phyloP scores from a whole-genome alignment of 2,329 filamentous ascomycete genomes.

The Paecilomyces sp. region DNA sequence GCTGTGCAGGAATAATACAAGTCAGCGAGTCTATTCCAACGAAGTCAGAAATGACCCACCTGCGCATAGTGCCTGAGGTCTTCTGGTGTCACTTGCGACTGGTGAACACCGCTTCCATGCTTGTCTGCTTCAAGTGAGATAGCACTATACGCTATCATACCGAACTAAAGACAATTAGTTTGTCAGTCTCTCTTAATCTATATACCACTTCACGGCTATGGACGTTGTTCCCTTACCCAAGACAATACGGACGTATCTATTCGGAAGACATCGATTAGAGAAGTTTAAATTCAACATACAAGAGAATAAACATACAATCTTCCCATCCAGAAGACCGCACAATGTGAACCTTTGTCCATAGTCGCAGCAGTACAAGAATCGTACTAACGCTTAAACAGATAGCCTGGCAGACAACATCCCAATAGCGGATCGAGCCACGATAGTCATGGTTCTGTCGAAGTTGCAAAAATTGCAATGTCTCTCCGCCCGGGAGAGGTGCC shows the following conservation, averaged over 20 bases:
- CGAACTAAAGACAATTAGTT: neutral
- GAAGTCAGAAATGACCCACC: neutral
- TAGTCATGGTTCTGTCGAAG: neutral
- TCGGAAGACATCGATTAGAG: neutral
- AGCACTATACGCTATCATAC: neutral
- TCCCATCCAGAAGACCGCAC: neutral
- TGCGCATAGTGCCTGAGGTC: neutral
- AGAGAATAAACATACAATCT: neutral
- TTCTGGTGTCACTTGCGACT: neutral
- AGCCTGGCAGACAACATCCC: neutral
- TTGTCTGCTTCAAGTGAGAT: neutral
- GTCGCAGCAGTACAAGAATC: neutral
- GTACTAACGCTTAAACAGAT: neutral
- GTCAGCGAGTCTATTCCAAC: neutral
- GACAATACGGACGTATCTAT: neutral
- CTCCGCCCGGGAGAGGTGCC: neutral
- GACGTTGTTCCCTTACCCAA: neutral
- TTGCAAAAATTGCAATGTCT: neutral
- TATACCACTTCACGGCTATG: neutral
- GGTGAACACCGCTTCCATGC: neutral
- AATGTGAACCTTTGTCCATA: neutral
- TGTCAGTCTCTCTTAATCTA: neutral
- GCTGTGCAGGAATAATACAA: neutral
- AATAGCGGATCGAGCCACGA: neutral
- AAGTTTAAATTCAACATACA: neutral